Conservation (phyloP, 2,329 filamentous ascomycete genomes). For the Monosporascus cannonballus region DNA sequence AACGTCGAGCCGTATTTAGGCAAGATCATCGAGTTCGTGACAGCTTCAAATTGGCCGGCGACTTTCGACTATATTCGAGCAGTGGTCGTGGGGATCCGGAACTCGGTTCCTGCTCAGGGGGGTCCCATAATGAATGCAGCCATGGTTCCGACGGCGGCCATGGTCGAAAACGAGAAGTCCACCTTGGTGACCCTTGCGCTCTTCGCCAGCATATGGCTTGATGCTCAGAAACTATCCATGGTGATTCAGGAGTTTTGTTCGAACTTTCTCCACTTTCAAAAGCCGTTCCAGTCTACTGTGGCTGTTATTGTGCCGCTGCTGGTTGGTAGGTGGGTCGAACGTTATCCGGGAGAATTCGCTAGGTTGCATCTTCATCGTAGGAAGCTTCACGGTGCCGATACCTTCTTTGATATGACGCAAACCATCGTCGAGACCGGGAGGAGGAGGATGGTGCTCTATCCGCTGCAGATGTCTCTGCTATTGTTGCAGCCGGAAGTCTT, state of each 20-base stretch:
- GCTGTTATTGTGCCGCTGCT: slow-evolving; percentile 57
- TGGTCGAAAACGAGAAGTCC: slow-evolving; percentile 44
- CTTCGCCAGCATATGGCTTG: slow-evolving; percentile 59
- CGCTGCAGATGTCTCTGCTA: slow-evolving; percentile 56
- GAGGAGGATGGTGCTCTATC: slow-evolving; percentile 50
- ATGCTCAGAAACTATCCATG: slow-evolving; percentile 53
- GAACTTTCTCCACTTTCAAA: slow-evolving; percentile 60
- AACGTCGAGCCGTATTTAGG: slow-evolving; percentile 51
- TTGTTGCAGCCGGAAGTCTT: slow-evolving; percentile 64
- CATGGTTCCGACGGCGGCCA: slow-evolving; percentile 29
- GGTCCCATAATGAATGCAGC: slow-evolving; percentile 5
- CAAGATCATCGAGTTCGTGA: slow-evolving; percentile 56
- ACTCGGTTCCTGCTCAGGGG: slow-evolving; percentile 33
- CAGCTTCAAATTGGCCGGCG: slow-evolving; percentile 56
- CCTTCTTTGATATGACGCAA: slow-evolving; percentile 63
- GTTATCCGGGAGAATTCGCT: slow-evolving; percentile 59
- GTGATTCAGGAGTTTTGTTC: slow-evolving; percentile 62
- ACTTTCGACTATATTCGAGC: slow-evolving; percentile 54
- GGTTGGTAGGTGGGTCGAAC: slow-evolving; percentile 60
- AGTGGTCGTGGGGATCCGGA: slow-evolving; percentile 45
- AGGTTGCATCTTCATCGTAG: slow-evolving; percentile 54
- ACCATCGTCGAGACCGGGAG: slow-evolving; percentile 53
- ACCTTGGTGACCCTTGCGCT: slow-evolving; percentile 52
- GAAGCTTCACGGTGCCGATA: slow-evolving; percentile 61
- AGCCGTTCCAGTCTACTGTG: slow-evolving; percentile 56